Conservation (phyloP, 2,329 filamentous ascomycete genomes). For the Neodidymelliopsis sp. region DNA sequence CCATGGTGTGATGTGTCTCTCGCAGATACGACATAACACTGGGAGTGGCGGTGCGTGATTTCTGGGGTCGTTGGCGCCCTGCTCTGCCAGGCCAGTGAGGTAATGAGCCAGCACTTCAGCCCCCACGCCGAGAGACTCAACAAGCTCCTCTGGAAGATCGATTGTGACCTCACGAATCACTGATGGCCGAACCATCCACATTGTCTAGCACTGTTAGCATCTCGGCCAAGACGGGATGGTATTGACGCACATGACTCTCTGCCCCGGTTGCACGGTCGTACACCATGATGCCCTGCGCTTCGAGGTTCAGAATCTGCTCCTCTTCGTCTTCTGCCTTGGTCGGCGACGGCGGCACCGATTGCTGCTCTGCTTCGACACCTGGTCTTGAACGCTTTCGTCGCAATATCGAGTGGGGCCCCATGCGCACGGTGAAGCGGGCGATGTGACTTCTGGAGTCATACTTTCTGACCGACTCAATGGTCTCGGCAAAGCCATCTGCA, state of each 20-base stretch:
- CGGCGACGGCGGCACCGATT: constrained; percentile 40
- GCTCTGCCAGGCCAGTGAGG: constrained; percentile 86
- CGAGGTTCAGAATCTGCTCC: constrained; percentile 75
- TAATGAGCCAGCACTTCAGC: constrained; percentile 95
- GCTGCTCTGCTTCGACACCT: constrained; percentile 38
- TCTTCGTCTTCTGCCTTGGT: constrained; percentile 39
- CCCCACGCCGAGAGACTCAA: constrained; percentile 91
- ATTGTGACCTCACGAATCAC: constrained; percentile 93
- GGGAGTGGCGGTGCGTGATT: constrained; percentile 82
- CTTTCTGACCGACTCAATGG: constrained; percentile 81
- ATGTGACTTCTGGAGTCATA: constrained; percentile 94
- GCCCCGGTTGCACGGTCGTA: constrained; percentile 87
- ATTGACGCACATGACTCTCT: constrained; percentile 80
- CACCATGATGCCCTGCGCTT: constrained; percentile 98
- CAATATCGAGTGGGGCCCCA: constrained; percentile 48
- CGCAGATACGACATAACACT: constrained; percentile 94
- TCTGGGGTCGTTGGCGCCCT: constrained; percentile 75
- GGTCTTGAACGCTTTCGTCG: constrained; percentile 39
- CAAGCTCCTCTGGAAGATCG: constrained; percentile 85
- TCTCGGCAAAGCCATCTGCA: constrained; percentile 79
- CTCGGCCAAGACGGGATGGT: background rate
- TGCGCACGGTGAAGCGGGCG: constrained; percentile 52
- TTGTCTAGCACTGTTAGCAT: constrained; percentile 69
- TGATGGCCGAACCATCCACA: constrained; percentile 99
- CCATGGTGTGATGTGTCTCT: constrained; percentile 96